These are phyloP conservation scores for Cytospora schulzeri DNA, from an alignment of 2,329 filamentous ascomycete genomes.

Conservation along the genomic window DNA sequence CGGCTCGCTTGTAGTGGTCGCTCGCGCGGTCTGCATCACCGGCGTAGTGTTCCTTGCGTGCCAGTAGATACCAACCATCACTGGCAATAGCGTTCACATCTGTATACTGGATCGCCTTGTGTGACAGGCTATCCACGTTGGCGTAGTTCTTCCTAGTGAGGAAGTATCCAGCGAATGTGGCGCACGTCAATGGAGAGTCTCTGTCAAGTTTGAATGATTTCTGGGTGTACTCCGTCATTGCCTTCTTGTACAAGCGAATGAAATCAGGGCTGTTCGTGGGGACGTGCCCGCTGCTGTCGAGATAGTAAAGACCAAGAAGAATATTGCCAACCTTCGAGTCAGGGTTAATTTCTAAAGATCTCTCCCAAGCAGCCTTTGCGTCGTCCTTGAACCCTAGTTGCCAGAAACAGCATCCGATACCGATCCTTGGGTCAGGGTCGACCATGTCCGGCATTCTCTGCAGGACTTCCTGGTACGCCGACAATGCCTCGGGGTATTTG, in stretches of 20 bases:
- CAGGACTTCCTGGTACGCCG: constrained; percentile 84
- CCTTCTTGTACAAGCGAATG: constrained; percentile 81
- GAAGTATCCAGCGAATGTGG: constrained; percentile 89
- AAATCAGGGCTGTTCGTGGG: constrained; percentile 85
- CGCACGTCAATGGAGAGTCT: constrained; percentile 84
- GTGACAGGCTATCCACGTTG: constrained; percentile 83
- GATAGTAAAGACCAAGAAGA: constrained; percentile 84
- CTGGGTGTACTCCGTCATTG: constrained; percentile 92
- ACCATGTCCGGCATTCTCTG: constrained; percentile 82
- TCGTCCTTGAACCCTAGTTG: constrained; percentile 93
- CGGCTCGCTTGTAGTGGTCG: constrained; percentile 86
- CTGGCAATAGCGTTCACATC: constrained; percentile 96
- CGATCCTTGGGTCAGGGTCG: constrained; percentile 93
- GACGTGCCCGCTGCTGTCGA: constrained; percentile 82
- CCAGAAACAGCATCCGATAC: constrained; percentile 97
- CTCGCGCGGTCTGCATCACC: constrained; percentile 74
- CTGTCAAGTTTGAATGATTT: constrained; percentile 94
- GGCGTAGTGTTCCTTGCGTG: constrained; percentile 84
- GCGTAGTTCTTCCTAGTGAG: constrained; percentile 77
- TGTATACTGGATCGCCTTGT: constrained; percentile 92
- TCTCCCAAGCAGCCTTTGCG: constrained; percentile 87
- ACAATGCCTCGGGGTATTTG: constrained; percentile 80
- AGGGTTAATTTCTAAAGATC: constrained; percentile 77
- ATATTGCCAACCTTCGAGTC: constrained; percentile 90
- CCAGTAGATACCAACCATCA: constrained; percentile 95